phyloP scores from a whole-genome alignment of 2,329 filamentous ascomycete genomes.

The Verticillium isaacii region DNA sequence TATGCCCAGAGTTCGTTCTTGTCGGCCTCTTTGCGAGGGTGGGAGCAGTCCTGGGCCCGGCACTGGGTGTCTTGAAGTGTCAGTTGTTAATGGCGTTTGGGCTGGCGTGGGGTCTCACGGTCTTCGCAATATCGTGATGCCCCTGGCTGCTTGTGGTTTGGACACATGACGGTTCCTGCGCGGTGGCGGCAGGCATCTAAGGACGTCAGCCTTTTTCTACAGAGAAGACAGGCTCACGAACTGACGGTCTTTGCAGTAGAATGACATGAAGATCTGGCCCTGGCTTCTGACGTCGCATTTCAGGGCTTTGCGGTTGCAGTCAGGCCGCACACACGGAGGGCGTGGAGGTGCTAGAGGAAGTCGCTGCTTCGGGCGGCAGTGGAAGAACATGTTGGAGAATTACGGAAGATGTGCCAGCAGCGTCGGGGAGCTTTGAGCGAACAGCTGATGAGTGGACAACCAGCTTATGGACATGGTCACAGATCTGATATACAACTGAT shows the following conservation, averaged over 20 bases:
- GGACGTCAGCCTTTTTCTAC: no score
- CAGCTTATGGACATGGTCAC: neutral
- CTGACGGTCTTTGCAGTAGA: slow-evolving; percentile 14
- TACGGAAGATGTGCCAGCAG: no score
- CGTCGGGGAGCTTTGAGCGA: no score
- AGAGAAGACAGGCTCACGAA: neutral
- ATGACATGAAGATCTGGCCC: slow-evolving; percentile 3
- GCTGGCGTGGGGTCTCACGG: slow-evolving; percentile 1
- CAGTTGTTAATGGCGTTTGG: neutral
- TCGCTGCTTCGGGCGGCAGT: slow-evolving; percentile 6
- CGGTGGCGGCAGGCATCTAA: slow-evolving; percentile 14
- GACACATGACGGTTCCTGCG: slow-evolving; percentile 11
- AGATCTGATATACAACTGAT: neutral
- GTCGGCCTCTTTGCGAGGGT: slow-evolving; percentile 7
- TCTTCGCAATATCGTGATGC: slow-evolving; percentile 11
- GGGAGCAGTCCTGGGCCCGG: slow-evolving; percentile 8
- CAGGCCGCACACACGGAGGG: slow-evolving; percentile 4
- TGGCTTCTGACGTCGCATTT: slow-evolving; percentile 8
- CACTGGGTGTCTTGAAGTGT: slow-evolving; percentile 8
- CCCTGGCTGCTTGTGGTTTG: slow-evolving; percentile 8
- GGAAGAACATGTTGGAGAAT: slow-evolving; percentile 10
- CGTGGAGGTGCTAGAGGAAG: neutral
- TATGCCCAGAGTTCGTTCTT: slow-evolving; percentile 10
- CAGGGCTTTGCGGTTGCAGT: slow-evolving; percentile 8
- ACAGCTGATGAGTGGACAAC: neutral